Conservation (phyloP, 2,329 filamentous ascomycete species). For the Leptographium galeiforme region DNA sequence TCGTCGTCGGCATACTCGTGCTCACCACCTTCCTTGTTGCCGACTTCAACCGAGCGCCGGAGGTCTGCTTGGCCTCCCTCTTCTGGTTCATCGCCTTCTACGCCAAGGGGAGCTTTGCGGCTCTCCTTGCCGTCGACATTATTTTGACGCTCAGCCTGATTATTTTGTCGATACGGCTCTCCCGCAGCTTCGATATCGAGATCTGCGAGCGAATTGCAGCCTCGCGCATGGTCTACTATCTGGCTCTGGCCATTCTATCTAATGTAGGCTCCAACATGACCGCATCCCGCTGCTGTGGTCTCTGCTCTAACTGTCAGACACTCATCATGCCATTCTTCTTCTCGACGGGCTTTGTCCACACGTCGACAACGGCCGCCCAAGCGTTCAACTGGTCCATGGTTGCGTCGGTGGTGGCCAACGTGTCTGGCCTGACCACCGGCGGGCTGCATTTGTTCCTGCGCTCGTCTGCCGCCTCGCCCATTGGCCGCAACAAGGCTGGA, state of each 20-base stretch:
- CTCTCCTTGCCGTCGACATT: slow-evolving; percentile 37
- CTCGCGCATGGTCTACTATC: slow-evolving; percentile 57
- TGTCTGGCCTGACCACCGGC: slow-evolving; percentile 51
- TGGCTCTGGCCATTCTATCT: slow-evolving; percentile 39
- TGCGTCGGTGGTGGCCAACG: slow-evolving; percentile 50
- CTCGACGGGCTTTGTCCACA: slow-evolving; percentile 30
- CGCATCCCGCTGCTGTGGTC: neutral
- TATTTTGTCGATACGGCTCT: slow-evolving; percentile 43
- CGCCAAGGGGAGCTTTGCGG: slow-evolving; percentile 40
- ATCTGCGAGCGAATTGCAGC: slow-evolving; percentile 47
- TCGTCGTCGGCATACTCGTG: slow-evolving; percentile 33
- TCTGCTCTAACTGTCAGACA: slow-evolving; percentile 23
- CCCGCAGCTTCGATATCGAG: slow-evolving; percentile 39
- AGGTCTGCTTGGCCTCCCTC: slow-evolving; percentile 53
- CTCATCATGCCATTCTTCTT: slow-evolving; percentile 53
- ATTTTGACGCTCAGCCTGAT: slow-evolving; percentile 36
- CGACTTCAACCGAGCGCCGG: slow-evolving; percentile 37
- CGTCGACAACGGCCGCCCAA: slow-evolving; percentile 20
- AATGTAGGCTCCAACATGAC: slow-evolving; percentile 29
- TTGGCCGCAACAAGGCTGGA: slow-evolving; percentile 31
- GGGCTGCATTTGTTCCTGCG: slow-evolving; percentile 55
- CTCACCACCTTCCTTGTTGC: slow-evolving; percentile 47
- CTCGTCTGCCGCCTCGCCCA: slow-evolving; percentile 44
- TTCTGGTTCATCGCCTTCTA: slow-evolving; percentile 55
- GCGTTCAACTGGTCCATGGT: slow-evolving; percentile 44